These are phyloP conservation scores for Scedosporium boydii DNA, from an alignment of 2,329 filamentous ascomycete species.

Conservation along the genomic window DNA sequence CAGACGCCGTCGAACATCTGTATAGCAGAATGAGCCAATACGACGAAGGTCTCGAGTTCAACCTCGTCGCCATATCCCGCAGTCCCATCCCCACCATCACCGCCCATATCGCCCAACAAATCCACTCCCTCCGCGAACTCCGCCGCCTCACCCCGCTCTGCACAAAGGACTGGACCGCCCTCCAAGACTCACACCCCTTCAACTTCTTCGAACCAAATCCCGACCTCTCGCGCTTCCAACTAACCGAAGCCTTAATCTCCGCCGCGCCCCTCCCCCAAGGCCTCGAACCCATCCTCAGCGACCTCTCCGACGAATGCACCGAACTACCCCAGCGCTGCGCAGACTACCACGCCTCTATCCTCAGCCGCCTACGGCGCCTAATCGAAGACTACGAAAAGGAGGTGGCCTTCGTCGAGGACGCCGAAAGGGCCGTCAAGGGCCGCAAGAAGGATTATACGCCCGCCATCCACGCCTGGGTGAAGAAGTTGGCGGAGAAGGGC, in stretches of 20 bases:
- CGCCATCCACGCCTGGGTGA: constrained; percentile 59
- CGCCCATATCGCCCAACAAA: constrained; percentile 33
- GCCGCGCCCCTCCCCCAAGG: not conserved
- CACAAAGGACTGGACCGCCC: not conserved
- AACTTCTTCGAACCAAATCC: not conserved
- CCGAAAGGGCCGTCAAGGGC: constrained; percentile 41
- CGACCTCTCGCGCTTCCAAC: constrained; percentile 20
- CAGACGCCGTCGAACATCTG: constrained; percentile 39
- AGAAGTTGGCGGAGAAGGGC: constrained; percentile 57
- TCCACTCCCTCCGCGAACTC: constrained; percentile 29
- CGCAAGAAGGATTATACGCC: constrained; percentile 60
- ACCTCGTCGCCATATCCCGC: constrained; percentile 48
- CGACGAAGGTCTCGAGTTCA: constrained; percentile 62
- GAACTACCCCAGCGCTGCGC: not conserved
- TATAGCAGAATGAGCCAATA: constrained; percentile 57
- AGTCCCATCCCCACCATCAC: constrained; percentile 22
- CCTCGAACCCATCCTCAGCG: not conserved
- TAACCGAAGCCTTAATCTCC: constrained; percentile 10
- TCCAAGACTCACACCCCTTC: not conserved
- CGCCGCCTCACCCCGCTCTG: constrained; percentile 18
- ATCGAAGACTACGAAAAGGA: constrained; percentile 40
- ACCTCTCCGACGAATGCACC: not conserved
- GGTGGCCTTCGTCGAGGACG: constrained; percentile 30
- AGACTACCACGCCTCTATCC: not conserved
- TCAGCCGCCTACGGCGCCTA: constrained; percentile 18